A percentile compares a stretch with the other conserved stretches of the same genome.
Evolutionary conservation across 129 eudicot genomes (phyloP).

Genomic region (Tagetes erecta): DNA sequence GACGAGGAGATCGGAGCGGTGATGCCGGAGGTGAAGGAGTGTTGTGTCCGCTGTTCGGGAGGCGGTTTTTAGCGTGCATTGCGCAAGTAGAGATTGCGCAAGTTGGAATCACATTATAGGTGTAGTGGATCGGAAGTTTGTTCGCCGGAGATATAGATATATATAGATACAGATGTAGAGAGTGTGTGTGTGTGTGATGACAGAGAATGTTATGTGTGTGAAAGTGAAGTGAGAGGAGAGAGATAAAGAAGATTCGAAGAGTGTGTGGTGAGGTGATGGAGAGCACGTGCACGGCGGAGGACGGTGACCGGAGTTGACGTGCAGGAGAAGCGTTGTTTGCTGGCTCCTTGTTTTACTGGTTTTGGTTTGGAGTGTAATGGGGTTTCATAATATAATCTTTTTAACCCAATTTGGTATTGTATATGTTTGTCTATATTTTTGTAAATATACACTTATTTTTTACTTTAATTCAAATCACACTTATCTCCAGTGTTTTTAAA

Average conservation of each 20-base stretch:
- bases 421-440: not conserved
- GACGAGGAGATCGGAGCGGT: slow-evolving; percentile 79
- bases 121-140: not conserved
- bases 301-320: slow-evolving; percentile 26
- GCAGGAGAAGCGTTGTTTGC: slow-evolving; percentile 25
- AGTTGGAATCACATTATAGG: slow-evolving; percentile 31
- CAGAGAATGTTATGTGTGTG: slow-evolving; percentile 41
- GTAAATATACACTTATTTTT: not conserved
- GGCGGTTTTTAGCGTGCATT: slow-evolving; percentile 80
- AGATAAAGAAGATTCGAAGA: slow-evolving; percentile 30
- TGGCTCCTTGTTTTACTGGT: slow-evolving; percentile 24
- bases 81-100: slow-evolving; percentile 33
- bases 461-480: too few relatives aligned
- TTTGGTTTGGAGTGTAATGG: too few relatives aligned
- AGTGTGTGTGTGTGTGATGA: slow-evolving; percentile 1
- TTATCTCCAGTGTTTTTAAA: too few relatives aligned
- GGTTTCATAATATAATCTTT: too few relatives aligned
- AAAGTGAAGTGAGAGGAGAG: slow-evolving; percentile 5
- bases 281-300: slow-evolving; percentile 35
- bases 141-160: slow-evolving; percentile 26
- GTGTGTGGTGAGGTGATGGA: slow-evolving; percentile 30
- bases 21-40: slow-evolving; percentile 79
- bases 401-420: slow-evolving; percentile 12
- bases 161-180: not conserved
- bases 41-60: slow-evolving; percentile 82